Base-by-base conservation (phyloP, 1,284 basidiomycete species). In the Malassezia yamatoensis region DNA sequence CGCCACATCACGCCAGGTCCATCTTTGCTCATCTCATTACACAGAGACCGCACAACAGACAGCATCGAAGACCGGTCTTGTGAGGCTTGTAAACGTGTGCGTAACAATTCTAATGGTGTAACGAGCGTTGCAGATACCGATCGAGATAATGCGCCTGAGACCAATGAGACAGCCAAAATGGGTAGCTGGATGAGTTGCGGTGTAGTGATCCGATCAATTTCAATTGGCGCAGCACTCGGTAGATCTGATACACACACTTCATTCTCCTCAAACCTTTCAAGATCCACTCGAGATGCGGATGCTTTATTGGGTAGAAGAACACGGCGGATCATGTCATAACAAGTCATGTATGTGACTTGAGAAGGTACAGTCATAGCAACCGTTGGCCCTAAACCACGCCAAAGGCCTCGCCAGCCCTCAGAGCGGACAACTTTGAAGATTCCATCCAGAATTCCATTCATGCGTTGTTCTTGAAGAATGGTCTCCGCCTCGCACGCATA, bases 321-420 rank as follows among this genome's bases (percentile, higher is more conserved):
- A 20, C 66, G 81, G 12, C 90, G 79, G 18, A 96, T 82, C 72
- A 87, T 83, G 76, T 96, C 93, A 76, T 98, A 98, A 29, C 88
- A 90, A 47, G 96, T 80, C 85, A 98, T 98, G 77, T 98, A 98
- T 36, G 85, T 82, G 45, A 91, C 90, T 47, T 91, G 84, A 0
- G 90, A 86, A 0, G 93, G 93, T 8, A 98, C 87, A 20, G 88
- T 86, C 75, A 98, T 93, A 49, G 67, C 64, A 24, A 75, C 53
- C 0, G 72, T 75, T 0, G 72, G 72, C 21, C 63, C 62, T 2
- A 75, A 44, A 2, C 72, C 72, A n/a, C 72, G 60, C 69, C 70
- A 75, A 1, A 75, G 58, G 1, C 71, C 70, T 8, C 63, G 54
- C 16, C 67, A 59, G 37, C 72, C 72, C 41, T 75, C 72, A 3